phyloP scores from a whole-genome alignment of 345 rosid genomes.

The Heritiera littoralis region DNA sequence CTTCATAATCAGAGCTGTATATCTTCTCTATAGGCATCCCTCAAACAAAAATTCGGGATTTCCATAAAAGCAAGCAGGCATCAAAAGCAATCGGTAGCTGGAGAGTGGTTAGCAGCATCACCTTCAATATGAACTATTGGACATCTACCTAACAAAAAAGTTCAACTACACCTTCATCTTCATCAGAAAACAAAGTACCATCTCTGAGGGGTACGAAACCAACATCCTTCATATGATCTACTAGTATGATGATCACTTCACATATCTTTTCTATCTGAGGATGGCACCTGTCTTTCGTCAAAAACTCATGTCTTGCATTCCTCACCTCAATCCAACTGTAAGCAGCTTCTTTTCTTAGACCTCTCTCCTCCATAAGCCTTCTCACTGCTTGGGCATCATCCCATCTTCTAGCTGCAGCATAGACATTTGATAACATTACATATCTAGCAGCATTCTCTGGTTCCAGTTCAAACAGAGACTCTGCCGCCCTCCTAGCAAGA shows the following conservation, averaged over 20 bases:
- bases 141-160: background rate
- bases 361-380: slow-evolving; percentile 38
- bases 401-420: slow-evolving; percentile 46
- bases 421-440: slow-evolving; percentile 47
- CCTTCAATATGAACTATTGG: background rate
- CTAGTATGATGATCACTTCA: slow-evolving; percentile 26
- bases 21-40: background rate
- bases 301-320: slow-evolving; percentile 42
- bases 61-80: background rate
- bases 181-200: slow-evolving; percentile 8
- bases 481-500: slow-evolving; percentile 45
- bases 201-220: slow-evolving; percentile 23
- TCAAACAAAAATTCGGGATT: background rate
- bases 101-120: background rate
- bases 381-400: slow-evolving; percentile 40
- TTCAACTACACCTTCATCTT: slow-evolving; percentile 18
- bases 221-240: slow-evolving; percentile 39
- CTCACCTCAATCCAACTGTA: slow-evolving; percentile 51
- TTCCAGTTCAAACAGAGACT: slow-evolving; percentile 39
- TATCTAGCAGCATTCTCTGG: slow-evolving; percentile 46
- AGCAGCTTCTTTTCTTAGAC: slow-evolving; percentile 40
- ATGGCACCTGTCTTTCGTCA: slow-evolving; percentile 38
- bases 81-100: background rate
- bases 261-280: slow-evolving; percentile 28
- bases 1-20: background rate